Base-by-base conservation (phyloP, 176 grass and related monocot species). In the Bothriochloa decipiens region DNA sequence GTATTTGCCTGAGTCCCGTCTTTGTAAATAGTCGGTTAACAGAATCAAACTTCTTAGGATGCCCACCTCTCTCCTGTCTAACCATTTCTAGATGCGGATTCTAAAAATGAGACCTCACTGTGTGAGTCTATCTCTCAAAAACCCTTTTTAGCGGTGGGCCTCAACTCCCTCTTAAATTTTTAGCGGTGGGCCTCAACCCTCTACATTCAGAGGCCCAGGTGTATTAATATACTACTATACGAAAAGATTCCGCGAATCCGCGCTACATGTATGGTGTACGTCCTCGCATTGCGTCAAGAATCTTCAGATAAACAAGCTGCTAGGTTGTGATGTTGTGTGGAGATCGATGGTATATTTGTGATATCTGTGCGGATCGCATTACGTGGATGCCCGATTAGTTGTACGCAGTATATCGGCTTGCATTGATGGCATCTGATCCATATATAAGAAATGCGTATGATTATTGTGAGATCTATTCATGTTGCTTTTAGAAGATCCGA, bases 401-500 rank as follows among this genome's bases (percentile, higher is more conserved):
- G 47, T 57, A 68, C 1, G 15, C 32, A 37, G 22, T 72, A 42
- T 50, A 28, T 68, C 20, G 23, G 15, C 4, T 55, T 46, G 41
- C 57, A 60, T n/a, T 65, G 39, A 32, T 78, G 75, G 37, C 75
- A 86, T 86, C 23, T 74, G 25, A 49, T 18, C n/a, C 66, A 23
- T 20, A 74, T 74, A 74, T 33, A 65, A 65, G 43, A 74, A 67
- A 12, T 67, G 1, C 16, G 26, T 55, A 53, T 57, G 22, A 57
- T 67, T 65, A 74, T 8, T 74, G 4, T 55, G 7, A 40, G 11
- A 60, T 25, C 42, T 65, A 72, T 50, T 52, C 22, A 42, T 46
- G 35, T 43, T 67, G 58, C 70, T 43, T 74, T 45, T 43, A 17
- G 32, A 11, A 68, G 43, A 28, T 28, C 61, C 28, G 57, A 60